Conservation (phyloP, 2,329 filamentous ascomycete genomes). For the Hansfordia pulvinata region DNA sequence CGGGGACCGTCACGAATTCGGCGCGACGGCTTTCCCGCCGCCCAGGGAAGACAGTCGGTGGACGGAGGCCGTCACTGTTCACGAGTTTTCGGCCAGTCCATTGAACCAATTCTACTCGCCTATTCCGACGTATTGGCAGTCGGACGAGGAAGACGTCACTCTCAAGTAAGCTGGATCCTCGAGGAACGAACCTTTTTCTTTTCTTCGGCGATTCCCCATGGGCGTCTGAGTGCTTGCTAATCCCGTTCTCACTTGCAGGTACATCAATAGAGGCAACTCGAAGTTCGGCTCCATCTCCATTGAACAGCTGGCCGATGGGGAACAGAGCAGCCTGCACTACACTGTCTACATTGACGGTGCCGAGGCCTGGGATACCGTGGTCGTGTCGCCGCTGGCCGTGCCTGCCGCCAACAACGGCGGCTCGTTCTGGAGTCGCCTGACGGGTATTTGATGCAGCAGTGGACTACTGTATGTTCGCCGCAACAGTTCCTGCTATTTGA, state of each 20-base stretch:
- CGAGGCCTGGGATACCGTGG: conserved; percentile 57
- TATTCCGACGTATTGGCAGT: conserved; percentile 68
- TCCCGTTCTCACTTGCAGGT: conserved; percentile 27
- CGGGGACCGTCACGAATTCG: conserved; percentile 95
- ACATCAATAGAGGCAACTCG: conserved; percentile 71
- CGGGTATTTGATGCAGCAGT: conserved; percentile 9
- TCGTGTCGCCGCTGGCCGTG: conserved; percentile 31
- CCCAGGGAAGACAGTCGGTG: conserved; percentile 45
- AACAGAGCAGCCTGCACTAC: conserved; percentile 66
- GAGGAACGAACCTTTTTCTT: too few relatives aligned
- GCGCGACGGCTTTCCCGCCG: conserved; percentile 67
- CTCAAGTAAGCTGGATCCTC: conserved; percentile 79
- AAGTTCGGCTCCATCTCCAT: conserved; percentile 84
- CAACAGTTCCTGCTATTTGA: too few relatives aligned
- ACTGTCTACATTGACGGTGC: conserved; percentile 69
- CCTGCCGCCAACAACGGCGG: conserved; percentile 15
- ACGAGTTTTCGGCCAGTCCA: conserved; percentile 87
- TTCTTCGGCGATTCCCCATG: not conserved
- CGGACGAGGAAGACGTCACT: conserved; percentile 67
- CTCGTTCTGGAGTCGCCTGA: conserved; percentile 33
- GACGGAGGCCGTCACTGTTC: conserved; percentile 52
- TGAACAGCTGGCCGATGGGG: conserved; percentile 46
- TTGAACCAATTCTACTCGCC: conserved; percentile 91
- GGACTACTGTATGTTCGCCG: too few relatives aligned
- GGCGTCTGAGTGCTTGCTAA: conserved; percentile 8